Evolutionary conservation across 345 rosid species (phyloP).

Genomic region (Eutrema yunnanense): DNA sequence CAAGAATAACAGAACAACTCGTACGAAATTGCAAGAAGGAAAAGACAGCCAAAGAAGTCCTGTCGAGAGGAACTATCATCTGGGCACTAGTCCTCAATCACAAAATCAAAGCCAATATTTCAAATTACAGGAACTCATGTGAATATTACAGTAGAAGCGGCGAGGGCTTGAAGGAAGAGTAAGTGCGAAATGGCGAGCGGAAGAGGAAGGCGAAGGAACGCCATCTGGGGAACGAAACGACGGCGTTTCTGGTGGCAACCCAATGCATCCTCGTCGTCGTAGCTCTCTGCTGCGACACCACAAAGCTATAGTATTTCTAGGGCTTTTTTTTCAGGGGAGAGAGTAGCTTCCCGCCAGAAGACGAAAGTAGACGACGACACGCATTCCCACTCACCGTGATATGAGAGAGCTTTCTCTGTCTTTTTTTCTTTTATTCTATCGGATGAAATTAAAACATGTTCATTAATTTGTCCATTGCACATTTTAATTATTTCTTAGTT

Average conservation of each 20-base stretch:
- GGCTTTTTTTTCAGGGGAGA: background rate
- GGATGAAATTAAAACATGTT: no score
- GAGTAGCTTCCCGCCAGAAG: slow-evolving; percentile 25
- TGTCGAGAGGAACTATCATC: background rate
- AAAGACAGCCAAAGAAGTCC: no score
- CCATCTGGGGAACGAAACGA: slow-evolving; percentile 58
- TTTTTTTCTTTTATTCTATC: background rate
- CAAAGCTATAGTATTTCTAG: background rate
- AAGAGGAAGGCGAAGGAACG: slow-evolving; percentile 50
- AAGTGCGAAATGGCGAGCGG: slow-evolving; percentile 38
- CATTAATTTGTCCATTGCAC: no score
- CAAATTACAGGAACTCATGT: background rate
- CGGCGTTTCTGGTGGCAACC: slow-evolving; percentile 59
- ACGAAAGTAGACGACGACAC: slow-evolving; percentile 1
- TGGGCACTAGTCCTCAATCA: background rate
- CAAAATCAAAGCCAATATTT: background rate
- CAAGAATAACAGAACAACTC: no score
- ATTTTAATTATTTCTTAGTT: no score
- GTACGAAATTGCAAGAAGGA: no score
- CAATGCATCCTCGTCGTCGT: slow-evolving; percentile 45
- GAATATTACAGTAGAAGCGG: slow-evolving; percentile 37
- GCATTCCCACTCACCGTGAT: background rate
- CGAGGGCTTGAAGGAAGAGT: slow-evolving; percentile 36
- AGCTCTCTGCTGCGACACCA: background rate
- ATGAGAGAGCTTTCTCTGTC: background rate